Conservation (phyloP, 257 asterid species). For the Nicotiana benthamiana region DNA sequence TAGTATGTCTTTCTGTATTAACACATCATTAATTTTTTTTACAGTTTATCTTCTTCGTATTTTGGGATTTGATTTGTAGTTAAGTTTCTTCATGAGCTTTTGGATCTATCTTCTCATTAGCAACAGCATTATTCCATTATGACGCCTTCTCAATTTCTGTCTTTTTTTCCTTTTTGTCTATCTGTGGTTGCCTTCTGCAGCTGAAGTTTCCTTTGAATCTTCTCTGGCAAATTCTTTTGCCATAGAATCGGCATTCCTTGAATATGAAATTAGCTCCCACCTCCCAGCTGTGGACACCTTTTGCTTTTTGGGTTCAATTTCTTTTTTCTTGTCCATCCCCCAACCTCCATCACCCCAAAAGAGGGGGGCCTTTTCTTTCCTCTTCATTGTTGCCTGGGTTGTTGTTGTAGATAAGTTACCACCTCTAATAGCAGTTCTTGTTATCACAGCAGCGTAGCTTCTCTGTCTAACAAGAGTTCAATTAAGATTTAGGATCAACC, state of each 20-base stretch:
- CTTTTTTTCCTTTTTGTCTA: not conserved
- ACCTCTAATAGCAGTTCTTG: too few species aligned
- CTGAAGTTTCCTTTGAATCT: not conserved
- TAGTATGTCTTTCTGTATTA: not conserved
- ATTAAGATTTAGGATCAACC: not conserved
- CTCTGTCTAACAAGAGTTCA: not conserved
- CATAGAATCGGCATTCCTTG: not conserved
- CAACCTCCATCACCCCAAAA: not conserved
- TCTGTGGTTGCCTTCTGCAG: not conserved
- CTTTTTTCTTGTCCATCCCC: not conserved
- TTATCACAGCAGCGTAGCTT: not conserved
- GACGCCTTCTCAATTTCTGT: not conserved
- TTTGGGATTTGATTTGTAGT: not conserved
- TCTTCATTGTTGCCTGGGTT: not conserved
- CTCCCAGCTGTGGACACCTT: not conserved
- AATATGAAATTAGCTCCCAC: not conserved
- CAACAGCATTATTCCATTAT: not conserved
- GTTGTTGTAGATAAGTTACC: not conserved
- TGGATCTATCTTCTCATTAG: not conserved
- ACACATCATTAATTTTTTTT: not conserved
- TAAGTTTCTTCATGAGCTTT: not conserved
- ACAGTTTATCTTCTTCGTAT: not conserved
- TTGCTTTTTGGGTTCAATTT: not conserved
- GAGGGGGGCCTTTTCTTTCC: not conserved
- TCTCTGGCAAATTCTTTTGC: not conserved